Evolutionary conservation across 2,329 filamentous ascomycete species (phyloP), one percentile per base, ranked within the genome.

Genomic region (Celoporthe dispersa): DNA sequence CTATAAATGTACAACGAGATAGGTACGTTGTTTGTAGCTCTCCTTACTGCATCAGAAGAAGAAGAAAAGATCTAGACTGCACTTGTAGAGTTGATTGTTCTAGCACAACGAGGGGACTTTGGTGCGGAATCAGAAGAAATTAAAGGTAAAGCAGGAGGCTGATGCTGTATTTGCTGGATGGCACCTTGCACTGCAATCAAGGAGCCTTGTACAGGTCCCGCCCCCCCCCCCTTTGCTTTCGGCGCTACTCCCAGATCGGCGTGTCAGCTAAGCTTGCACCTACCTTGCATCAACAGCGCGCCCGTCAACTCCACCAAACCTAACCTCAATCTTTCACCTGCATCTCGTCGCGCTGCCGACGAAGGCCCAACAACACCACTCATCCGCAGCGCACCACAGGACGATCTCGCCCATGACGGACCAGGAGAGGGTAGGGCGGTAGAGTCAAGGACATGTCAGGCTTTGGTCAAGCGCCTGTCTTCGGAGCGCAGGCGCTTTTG

Each of bases 401-500:
- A 63, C 25, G 8, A 31, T 51, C 28, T 33, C 25, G 51, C 62
- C 62, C 39, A 64, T 64, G 62, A 64, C 14, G 62, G 41, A 16
- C 28, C 41, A 33, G 16, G 53, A 64, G 63, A 70, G 67, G 39
- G 57, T 57, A 60, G 70, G 37, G 61, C 33, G 53, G 62, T 48
- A 64, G 51, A 64, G 31, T n/a, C 66, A 37, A 65, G 68, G 69
- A 64, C 63, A 72, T 72, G 71, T 68, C 71, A 59, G 69, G 66
- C 71, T 71, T 72, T 62, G 71, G 70, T 69, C 68, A 70, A 62
- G 53, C 71, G 55, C 67, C 71, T 72, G 70, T 59, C 64, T 68
- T 72, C 65, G 70, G 70, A 68, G 71, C 71, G 68, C 71, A 71
- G 67, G 70, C 71, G 67, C 70, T 70, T 67, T 71, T 68, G 64